Base-by-base conservation (phyloP, 176 grass and related monocot species). In the Miscanthus lutarioriparius region DNA sequence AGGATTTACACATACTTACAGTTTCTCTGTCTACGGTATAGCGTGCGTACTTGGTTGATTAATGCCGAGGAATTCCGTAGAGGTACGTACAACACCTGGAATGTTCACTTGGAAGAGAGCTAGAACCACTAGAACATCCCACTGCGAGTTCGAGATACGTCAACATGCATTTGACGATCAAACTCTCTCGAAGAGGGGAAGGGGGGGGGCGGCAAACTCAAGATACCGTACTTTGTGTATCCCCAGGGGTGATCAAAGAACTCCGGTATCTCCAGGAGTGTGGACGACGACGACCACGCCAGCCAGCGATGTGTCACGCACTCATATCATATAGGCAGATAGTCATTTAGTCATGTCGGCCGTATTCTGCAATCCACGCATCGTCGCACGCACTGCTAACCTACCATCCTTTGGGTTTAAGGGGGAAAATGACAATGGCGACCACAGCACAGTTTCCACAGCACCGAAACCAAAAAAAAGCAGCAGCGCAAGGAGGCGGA, bases 371-470 rank as follows among this genome's bases (percentile, higher is more conserved):
- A 32, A 4, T 32, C 43, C 71, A 74, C 10, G 44, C 71, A 30
- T 74, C 1, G 45, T 19, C 44, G 44, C 44, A 20, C 72, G 44
- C 44, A 20, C 72, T 32, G 72, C 41, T 74, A 22, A 51, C 26
- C 72, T 74, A 74, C 15, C 44, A 74, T 74, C 8, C 72, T 74
- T 47, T 51, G 15, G 15, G 17, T 74, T 74, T 32, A 39, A 1
- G 0, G 11, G 11, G 22, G 0, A 0, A 6, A 20, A 14, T 25
- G 2, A 43, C 0, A 25, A 13, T 6, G 22, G 0, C 25, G 4
- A 28, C 3, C 9, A 47, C 9, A 17, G 40, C 1, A 74, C 58
- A 25, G 22, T 23, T 59, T 59, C 56, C n/a, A 41, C 23, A 2
- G 12, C 72, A n/a, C 19, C 4, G 5, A 11, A 1, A 5, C 0